Base-by-base conservation (phyloP, 1,139 yeast species). In the Taphrina deformans region DNA sequence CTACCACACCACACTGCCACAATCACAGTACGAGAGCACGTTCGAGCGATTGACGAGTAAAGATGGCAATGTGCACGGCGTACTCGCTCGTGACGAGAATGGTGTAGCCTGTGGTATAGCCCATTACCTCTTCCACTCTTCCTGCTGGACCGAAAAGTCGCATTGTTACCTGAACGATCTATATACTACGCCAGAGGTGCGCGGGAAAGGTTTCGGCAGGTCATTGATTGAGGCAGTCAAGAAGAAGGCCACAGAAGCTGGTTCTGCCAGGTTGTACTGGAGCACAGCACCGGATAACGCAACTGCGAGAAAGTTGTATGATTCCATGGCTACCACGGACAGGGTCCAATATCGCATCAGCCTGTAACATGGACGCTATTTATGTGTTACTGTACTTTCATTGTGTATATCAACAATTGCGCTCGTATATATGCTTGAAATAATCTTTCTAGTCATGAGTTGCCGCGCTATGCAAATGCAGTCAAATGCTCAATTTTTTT, bases 91-190 rank as follows among this genome's bases (percentile, higher is more conserved):
- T 1, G 56, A 50, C 16, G 58, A 6, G 10, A 44, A 48, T 14
- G 50, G 56, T 18, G 26, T 10, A 3, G 56, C 31, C 12, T 29
- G 44, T 12, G 71, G 71, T 2, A 61, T 69, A 48, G 69, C 71
- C n/a, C 67, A 69, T 38, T 69, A 69, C 61, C 67, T 69, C 45
- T 69, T 64, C 52, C 69, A 69, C 59, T 67, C 68, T 40, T 66
- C 69, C 46, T 65, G 69, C 5, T 69, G 70, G 69, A 68, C 67
- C 29, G 70, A 69, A 12, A 67, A 61, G 51, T 68, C 68, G n/a
- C 66, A 67, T 9, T 67, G 69, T 12, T 69, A 66, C 50, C 66
- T 69, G 45, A 71, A 69, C 55, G 71, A 69, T 21, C 51, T 69
- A n/a, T 69, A 67, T 55, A 70, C 69, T 31, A 65, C 63, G 52